These are phyloP conservation scores for Coprinopsis marcescibilis DNA, from an alignment of 768 basidiomycete species.

Conservation along the genomic window DNA sequence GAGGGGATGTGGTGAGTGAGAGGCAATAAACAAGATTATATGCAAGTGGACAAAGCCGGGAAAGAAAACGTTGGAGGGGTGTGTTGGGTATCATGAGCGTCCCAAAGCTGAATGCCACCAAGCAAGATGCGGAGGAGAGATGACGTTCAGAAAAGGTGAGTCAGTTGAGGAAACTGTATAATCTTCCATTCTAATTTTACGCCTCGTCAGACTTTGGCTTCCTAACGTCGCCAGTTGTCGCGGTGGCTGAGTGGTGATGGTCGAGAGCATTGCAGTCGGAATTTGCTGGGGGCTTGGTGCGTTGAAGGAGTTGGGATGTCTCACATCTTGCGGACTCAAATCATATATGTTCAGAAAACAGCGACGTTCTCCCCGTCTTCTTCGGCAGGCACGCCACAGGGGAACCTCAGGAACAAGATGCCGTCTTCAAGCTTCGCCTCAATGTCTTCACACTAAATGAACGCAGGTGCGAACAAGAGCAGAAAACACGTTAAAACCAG, in stretches of 20 bases:
- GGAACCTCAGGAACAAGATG: slow-evolving; percentile 13
- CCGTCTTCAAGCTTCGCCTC: slow-evolving; percentile 12
- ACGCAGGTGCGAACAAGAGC: not conserved
- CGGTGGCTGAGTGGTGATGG: not conserved
- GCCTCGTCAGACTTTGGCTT: slow-evolving; percentile 2
- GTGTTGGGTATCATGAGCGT: too few relatives aligned
- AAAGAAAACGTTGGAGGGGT: too few relatives aligned
- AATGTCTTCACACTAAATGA: slow-evolving; percentile 15
- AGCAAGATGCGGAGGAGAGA: not conserved
- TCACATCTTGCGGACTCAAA: not conserved
- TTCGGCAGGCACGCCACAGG: slow-evolving; percentile 12
- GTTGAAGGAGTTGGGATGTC: not conserved
- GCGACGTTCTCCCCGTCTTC: slow-evolving; percentile 14
- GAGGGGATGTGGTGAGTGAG: too few relatives aligned
- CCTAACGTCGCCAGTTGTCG: slow-evolving; percentile 7
- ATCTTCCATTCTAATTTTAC: slow-evolving; percentile 8
- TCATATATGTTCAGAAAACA: slow-evolving; percentile 3
- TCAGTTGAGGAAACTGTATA: not conserved
- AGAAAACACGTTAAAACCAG: slow-evolving; percentile 1
- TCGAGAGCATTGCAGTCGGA: not conserved
- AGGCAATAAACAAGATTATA: too few relatives aligned
- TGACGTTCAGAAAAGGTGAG: slow-evolving; percentile 1
- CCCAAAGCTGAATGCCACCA: not conserved
- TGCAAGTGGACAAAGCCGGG: too few relatives aligned
- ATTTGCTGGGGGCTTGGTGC: not conserved